Evolutionary conservation across 192 early-diverging fungal genomes (phyloP).

Genomic region (Phlyctochytrium arcticum): DNA sequence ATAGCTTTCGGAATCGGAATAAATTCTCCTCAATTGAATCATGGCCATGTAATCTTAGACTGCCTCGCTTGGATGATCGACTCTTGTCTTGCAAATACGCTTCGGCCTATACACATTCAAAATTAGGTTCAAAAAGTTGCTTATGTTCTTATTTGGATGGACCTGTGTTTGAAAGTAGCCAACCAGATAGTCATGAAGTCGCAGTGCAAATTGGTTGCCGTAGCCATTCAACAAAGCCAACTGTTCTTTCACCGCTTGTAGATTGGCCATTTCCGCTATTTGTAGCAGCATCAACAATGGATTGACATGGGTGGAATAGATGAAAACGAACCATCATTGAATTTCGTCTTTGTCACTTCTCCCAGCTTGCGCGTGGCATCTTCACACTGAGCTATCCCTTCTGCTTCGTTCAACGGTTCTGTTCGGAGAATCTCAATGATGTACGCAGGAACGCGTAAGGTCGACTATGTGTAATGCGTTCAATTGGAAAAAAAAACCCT

Average conservation of each 20-base stretch:
- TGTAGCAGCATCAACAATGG: background rate
- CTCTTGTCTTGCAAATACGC: constrained; percentile 32
- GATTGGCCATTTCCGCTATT: constrained; percentile 19
- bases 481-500: background rate
- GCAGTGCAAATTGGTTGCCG: constrained; percentile 36
- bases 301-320: background rate
- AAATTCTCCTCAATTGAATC: constrained; percentile 46
- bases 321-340: constrained; percentile 17
- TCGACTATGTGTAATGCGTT: constrained; percentile 6
- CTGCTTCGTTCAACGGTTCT: constrained; percentile 42
- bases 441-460: constrained; percentile 32
- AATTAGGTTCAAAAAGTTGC: background rate
- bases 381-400: constrained; percentile 46
- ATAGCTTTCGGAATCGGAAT: constrained; percentile 37
- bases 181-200: constrained; percentile 39
- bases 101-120: constrained; percentile 33
- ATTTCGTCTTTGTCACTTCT: constrained; percentile 28
- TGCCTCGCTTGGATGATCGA: constrained; percentile 22
- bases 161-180: constrained; percentile 23
- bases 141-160: background rate
- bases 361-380: constrained; percentile 33
- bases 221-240: constrained; percentile 39
- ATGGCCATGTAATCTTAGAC: constrained; percentile 34
- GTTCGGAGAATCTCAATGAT: constrained; percentile 40
- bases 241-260: constrained; percentile 41